A percentile compares a stretch with the other conserved stretches of the same genome.
These are phyloP conservation scores for Globisporangium middletonii DNA, from an alignment of 352 stramenopile species.

Conservation along the genomic window DNA sequence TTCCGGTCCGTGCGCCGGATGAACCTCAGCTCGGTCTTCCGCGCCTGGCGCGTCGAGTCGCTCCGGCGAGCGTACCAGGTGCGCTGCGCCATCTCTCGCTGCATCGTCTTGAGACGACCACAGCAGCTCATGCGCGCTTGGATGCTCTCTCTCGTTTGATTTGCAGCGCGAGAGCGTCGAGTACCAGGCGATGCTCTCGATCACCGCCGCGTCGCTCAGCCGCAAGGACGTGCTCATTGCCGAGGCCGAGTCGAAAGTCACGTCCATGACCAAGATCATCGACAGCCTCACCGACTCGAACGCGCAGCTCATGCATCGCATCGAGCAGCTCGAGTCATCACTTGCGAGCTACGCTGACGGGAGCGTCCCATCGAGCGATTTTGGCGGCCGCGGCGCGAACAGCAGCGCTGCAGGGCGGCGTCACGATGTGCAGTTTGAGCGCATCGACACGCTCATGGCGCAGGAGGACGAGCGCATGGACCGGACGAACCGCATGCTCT, in stretches of 20 bases:
- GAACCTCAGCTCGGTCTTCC: slow-evolving; percentile 57
- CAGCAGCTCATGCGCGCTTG: not conserved
- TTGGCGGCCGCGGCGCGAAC: not conserved
- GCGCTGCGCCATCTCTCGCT: not conserved
- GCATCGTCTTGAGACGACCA: not conserved
- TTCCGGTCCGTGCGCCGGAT: slow-evolving; percentile 49
- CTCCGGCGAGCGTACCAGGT: slow-evolving; percentile 61
- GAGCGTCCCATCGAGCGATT: slow-evolving; percentile 2
- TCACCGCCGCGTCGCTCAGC: slow-evolving; percentile 65
- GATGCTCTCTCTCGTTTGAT: not conserved
- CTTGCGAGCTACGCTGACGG: slow-evolving; percentile 13
- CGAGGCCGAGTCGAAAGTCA: slow-evolving; percentile 55
- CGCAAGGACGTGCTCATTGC: slow-evolving; percentile 72
- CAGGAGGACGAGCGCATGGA: slow-evolving; percentile 56
- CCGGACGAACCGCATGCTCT: slow-evolving; percentile 66
- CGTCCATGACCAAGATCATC: slow-evolving; percentile 70
- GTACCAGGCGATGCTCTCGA: slow-evolving; percentile 78
- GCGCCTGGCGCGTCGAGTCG: slow-evolving; percentile 66
- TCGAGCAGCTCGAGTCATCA: slow-evolving; percentile 60
- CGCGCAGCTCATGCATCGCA: slow-evolving; percentile 47
- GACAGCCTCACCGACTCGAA: slow-evolving; percentile 78
- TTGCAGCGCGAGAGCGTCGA: slow-evolving; percentile 54
- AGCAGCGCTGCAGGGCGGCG: slow-evolving; percentile 4
- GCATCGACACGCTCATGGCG: slow-evolving; percentile 42
- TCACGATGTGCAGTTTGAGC: slow-evolving; percentile 38